Base-by-base conservation (phyloP, 1,284 basidiomycete species). In the Austroboletus niveus region DNA sequence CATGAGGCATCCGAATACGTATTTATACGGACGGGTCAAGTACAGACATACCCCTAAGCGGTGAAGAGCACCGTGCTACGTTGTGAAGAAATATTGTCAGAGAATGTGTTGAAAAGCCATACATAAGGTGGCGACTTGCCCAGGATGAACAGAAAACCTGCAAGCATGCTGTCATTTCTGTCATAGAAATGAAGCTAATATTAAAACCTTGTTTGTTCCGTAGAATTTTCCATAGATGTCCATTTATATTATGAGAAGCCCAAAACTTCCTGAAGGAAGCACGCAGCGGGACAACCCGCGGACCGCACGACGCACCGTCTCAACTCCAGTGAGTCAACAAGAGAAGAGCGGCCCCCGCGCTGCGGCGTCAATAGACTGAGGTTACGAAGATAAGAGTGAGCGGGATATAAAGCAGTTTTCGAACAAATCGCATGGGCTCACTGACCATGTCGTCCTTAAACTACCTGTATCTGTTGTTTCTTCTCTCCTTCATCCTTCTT, bases 381-480 rank as follows among this genome's bases (percentile, higher is more conserved):
- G 30, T 43, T 41, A 42, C 41, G 17, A 30, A 40, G 48, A 32
- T 32, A 15, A 41, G 15, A n/a, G 40, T 27, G 12, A 32, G 8
- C 20, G 22, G 42, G 17, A 48, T 64, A 66, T 62, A 60, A 57
- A 14, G 14, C 20, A 35, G 41, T 41, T 2, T 29, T 24, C 31
- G 12, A n/a, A 35, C 14, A 4, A 9, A 35, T 15, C 40, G 27
- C 20, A 8, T 11, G 32, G 12, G 12, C 12, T 40, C 51, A 55
- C 59, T 31, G 42, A 30, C 42, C 36, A 61, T 63, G 56, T 27
- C 39, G 14, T 47, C 44, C 46, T 42, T 47, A 20, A 51, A 52
- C 4, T 27, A 36, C 34, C 48, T 54, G 27, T 66, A 56, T 51
- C 46, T 66, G 36, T 42, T 64, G 20, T 55, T 61, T 43, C 52